phyloP scores from a whole-genome alignment of 2,329 filamentous ascomycete species.

The Pseudogymnoascus sp. region DNA sequence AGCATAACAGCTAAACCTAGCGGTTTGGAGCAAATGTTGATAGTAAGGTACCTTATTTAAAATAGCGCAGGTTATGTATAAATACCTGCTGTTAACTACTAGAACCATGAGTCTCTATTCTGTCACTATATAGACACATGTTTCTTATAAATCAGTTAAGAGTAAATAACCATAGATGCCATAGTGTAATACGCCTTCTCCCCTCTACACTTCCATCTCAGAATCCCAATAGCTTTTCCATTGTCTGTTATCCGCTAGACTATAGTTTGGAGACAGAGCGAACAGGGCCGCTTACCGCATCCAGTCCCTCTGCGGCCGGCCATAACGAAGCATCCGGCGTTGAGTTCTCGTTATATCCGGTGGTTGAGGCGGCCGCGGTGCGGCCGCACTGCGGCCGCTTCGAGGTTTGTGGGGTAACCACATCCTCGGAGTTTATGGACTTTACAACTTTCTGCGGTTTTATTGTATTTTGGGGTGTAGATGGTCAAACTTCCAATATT shows the following conservation, averaged over 20 bases:
- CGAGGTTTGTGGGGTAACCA: background rate
- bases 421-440: background rate
- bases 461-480: background rate
- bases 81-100: background rate
- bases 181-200: background rate
- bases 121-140: background rate
- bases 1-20: constrained; percentile 25
- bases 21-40: background rate
- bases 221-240: background rate
- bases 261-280: background rate
- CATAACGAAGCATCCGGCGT: background rate
- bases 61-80: background rate
- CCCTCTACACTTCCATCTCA: background rate
- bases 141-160: background rate
- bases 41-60: background rate
- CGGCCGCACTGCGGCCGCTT: background rate
- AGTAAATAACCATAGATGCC: background rate
- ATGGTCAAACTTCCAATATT: background rate
- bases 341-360: background rate
- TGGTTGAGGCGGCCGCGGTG: background rate
- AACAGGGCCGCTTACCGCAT: background rate
- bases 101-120: background rate
- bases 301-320: too few species aligned
- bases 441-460: background rate
- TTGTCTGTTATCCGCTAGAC: background rate